A percentile compares a stretch with the other conserved stretches of the same genome.
Evolutionary conservation across 257 asterid species (phyloP).

Genomic region (Petunia secreta): DNA sequence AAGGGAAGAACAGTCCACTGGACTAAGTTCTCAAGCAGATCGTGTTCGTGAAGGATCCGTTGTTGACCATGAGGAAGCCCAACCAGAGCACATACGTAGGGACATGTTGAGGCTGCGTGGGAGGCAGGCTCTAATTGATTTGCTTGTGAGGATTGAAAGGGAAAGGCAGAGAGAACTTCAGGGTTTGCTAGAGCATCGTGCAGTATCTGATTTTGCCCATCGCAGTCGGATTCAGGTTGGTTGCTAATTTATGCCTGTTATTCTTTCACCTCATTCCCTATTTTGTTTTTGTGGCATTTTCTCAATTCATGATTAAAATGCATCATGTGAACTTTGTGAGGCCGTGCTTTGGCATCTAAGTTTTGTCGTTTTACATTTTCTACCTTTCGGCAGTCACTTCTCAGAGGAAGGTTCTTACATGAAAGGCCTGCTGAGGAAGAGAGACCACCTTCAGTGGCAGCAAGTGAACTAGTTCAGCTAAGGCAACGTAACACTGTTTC

Average conservation of each 20-base stretch:
- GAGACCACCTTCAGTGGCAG: constrained; percentile 77
- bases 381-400: constrained; percentile 68
- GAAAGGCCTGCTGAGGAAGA: constrained; percentile 78
- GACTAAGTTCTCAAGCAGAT: constrained; percentile 52
- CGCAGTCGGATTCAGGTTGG: constrained; percentile 89
- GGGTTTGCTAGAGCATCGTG: constrained; percentile 82
- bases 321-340: background rate
- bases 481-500: constrained; percentile 91
- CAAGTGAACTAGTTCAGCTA: constrained; percentile 80
- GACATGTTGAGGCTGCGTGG: constrained; percentile 88
- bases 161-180: constrained; percentile 89
- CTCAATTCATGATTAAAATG: background rate
- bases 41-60: constrained; percentile 54
- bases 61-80: constrained; percentile 65
- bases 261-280: background rate
- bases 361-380: background rate
- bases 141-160: constrained; percentile 79
- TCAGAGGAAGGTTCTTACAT: constrained; percentile 89
- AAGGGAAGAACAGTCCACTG: constrained; percentile 56
- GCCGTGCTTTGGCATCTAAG: background rate
- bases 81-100: constrained; percentile 76
- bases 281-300: background rate
- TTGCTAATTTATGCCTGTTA: constrained; percentile 19
- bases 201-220: constrained; percentile 91
- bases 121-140: constrained; percentile 83